Evolutionary conservation across 352 stramenopile species (phyloP).

Genomic region (Globisporangium viniferum): DNA sequence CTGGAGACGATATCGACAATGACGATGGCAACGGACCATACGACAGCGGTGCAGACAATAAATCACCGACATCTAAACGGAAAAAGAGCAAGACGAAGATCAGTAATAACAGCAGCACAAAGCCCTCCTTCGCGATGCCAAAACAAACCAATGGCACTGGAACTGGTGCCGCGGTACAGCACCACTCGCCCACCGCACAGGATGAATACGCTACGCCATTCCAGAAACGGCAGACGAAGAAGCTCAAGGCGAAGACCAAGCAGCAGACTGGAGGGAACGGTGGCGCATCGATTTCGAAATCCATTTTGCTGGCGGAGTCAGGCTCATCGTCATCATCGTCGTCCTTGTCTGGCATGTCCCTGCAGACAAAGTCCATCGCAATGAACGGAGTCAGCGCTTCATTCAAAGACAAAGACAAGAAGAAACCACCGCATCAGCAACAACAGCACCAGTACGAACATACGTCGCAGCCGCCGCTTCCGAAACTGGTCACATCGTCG

Average conservation of each 20-base stretch:
- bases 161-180: constrained; percentile 12
- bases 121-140: background rate
- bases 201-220: constrained; percentile 36
- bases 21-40: background rate
- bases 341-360: constrained; percentile 3
- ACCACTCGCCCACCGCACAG: constrained; percentile 8
- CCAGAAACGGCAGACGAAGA: constrained; percentile 46
- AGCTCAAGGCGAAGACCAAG: constrained; percentile 39
- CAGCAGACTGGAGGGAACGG: constrained; percentile 23
- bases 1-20: constrained; percentile 11
- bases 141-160: constrained; percentile 7
- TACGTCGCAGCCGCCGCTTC: constrained; percentile 32
- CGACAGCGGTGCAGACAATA: constrained; percentile 20
- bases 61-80: constrained; percentile 35
- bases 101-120: constrained; percentile 9
- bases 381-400: constrained; percentile 3
- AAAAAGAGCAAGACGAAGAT: constrained; percentile 28
- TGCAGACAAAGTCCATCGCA: constrained; percentile 19
- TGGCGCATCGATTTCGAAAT: constrained; percentile 33
- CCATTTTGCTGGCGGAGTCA: constrained; percentile 47
- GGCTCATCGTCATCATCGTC: constrained; percentile 8
- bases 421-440: constrained; percentile 27
- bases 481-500: constrained; percentile 38
- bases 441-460: constrained; percentile 16
- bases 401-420: constrained; percentile 33